phyloP scores from a whole-genome alignment of 331 rosid species.

The Arachis monticola region DNA sequence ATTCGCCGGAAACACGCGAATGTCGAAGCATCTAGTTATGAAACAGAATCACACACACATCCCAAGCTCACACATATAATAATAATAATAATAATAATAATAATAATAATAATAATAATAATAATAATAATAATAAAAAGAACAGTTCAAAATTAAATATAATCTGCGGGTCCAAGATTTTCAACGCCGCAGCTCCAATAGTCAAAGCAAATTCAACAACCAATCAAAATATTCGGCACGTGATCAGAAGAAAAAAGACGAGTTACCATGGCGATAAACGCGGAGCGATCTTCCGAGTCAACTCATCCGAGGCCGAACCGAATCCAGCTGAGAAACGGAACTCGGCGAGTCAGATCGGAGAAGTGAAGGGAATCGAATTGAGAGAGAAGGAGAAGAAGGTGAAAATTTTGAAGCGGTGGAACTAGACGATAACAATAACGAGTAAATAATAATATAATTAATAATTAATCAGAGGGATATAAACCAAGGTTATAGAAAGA shows the following conservation, averaged over 20 bases:
- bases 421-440: constrained; percentile 35
- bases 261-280: constrained; percentile 67
- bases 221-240: not conserved
- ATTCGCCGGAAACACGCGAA: not conserved
- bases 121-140: not conserved
- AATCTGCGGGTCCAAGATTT: constrained; percentile 1
- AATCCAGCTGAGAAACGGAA: constrained; percentile 39
- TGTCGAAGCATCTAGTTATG: constrained; percentile 2
- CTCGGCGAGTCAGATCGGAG: constrained; percentile 63
- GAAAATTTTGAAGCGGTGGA: constrained; percentile 38
- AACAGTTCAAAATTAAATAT: not conserved
- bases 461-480: constrained; percentile 34
- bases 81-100: no score
- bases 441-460: no score
- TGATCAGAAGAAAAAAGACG: not conserved
- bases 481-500: constrained; percentile 38
- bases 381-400: constrained; percentile 9
- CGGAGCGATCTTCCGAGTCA: constrained; percentile 61
- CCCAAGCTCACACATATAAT: not conserved
- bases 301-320: constrained; percentile 62
- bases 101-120: no score
- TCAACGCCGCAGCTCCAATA: constrained; percentile 30
- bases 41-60: not conserved
- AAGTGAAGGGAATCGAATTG: constrained; percentile 30
- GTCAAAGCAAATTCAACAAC: constrained; percentile 29